Evolutionary conservation across 345 rosid genomes (phyloP).

Genomic region (Ceriops zippeliana): DNA sequence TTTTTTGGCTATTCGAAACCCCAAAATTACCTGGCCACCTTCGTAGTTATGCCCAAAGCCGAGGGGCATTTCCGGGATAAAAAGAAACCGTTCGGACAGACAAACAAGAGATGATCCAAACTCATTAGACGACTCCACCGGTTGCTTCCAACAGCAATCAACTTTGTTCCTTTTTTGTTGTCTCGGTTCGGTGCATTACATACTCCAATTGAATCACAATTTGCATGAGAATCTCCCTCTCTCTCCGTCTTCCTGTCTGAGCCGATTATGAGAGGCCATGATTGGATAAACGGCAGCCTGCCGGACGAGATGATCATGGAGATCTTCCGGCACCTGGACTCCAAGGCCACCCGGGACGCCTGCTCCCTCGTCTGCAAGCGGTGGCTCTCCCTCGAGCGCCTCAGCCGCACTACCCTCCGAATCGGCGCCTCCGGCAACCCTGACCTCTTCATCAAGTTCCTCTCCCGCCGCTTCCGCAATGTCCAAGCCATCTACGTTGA

Average conservation of each 20-base stretch:
- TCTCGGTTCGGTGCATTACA: neutral
- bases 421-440: slow-evolving; percentile 77
- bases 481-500: slow-evolving; percentile 60
- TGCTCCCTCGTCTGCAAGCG: slow-evolving; percentile 92
- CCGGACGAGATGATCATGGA: slow-evolving; percentile 83
- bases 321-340: slow-evolving; percentile 63
- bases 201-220: neutral
- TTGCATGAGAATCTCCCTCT: neutral
- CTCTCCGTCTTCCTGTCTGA: neutral
- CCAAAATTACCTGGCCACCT: no score
- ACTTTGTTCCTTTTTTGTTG: no score
- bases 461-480: slow-evolving; percentile 66
- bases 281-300: slow-evolving; percentile 60
- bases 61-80: neutral
- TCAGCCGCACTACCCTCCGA: slow-evolving; percentile 77
- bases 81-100: no score
- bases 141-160: no score
- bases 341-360: slow-evolving; percentile 64
- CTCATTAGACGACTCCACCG: slow-evolving; percentile 18
- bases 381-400: slow-evolving; percentile 74
- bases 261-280: slow-evolving; percentile 59
- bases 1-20: no score
- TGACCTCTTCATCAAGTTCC: slow-evolving; percentile 53
- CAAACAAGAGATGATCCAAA: no score
- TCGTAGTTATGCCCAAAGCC: no score